A percentile compares a stretch with the other conserved stretches of the same genome.
phyloP scores from a whole-genome alignment of 345 rosid species.

The Eucalyptus curtisii region DNA sequence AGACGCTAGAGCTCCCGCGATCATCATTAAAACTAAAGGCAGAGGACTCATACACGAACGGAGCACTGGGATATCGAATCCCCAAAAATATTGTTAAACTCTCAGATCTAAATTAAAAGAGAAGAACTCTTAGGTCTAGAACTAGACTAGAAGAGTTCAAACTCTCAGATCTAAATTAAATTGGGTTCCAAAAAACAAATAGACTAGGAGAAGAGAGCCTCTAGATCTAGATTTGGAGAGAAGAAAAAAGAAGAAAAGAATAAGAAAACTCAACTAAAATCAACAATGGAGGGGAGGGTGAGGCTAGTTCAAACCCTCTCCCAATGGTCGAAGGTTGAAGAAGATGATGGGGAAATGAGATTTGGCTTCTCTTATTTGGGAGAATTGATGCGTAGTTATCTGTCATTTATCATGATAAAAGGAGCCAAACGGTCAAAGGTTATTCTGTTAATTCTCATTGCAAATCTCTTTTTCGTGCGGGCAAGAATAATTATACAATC shows the following conservation, averaged over 20 bases:
- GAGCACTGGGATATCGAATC: not conserved
- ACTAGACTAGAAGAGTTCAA: not conserved
- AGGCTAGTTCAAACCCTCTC: not conserved
- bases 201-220: not conserved
- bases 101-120: not conserved
- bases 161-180: too few species aligned
- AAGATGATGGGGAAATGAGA: not conserved
- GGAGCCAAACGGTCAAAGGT: not conserved
- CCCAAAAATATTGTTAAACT: not conserved
- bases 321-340: not conserved
- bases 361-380: not conserved
- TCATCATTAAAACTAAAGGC: not conserved
- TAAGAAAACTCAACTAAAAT: not conserved
- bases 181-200: not conserved
- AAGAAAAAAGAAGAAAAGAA: not conserved
- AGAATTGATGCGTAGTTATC: not conserved
- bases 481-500: not conserved
- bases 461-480: not conserved
- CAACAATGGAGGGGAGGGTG: not conserved
- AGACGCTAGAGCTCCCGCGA: not conserved
- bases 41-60: accelerated
- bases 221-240: not conserved
- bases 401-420: not conserved
- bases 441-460: not conserved
- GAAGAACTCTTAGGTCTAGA: not conserved